Evolutionary conservation across 1,284 basidiomycete species (phyloP).

Genomic region (Mycosarcoma mackinlayi): DNA sequence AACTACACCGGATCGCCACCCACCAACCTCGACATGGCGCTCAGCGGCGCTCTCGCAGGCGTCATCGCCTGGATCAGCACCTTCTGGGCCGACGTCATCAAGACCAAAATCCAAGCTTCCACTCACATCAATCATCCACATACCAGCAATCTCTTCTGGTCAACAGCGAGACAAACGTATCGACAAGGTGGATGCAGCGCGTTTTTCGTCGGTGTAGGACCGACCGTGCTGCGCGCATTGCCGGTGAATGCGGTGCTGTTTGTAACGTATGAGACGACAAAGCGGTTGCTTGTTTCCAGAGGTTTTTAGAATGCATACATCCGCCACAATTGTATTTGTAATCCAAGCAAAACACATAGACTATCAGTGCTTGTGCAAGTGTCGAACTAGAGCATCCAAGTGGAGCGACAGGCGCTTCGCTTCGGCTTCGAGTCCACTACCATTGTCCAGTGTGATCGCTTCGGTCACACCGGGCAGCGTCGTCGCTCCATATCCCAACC

Average conservation of each 20-base stretch:
- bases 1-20: constrained; percentile 8
- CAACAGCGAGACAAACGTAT: constrained; percentile 31
- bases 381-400: constrained; percentile 26
- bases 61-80: constrained; percentile 62
- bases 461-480: constrained; percentile 86
- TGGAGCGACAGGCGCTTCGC: constrained; percentile 44
- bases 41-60: constrained; percentile 58
- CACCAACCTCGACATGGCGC: constrained; percentile 48
- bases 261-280: constrained; percentile 47
- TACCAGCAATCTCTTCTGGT: constrained; percentile 20
- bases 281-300: constrained; percentile 30
- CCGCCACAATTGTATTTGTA: background rate
- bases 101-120: constrained; percentile 60
- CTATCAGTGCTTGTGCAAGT: constrained; percentile 27
- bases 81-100: constrained; percentile 63
- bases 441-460: constrained; percentile 65
- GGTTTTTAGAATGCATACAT: constrained; percentile 9
- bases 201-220: constrained; percentile 57
- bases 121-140: background rate
- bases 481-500: constrained; percentile 86
- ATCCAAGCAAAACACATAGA: background rate
- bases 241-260: constrained; percentile 61
- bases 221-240: constrained; percentile 57
- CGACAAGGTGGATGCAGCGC: constrained; percentile 45
- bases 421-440: constrained; percentile 50